Evolutionary conservation across 1,139 yeast genomes (phyloP).

Genomic region (Magnusiomyces suaveolens): DNA sequence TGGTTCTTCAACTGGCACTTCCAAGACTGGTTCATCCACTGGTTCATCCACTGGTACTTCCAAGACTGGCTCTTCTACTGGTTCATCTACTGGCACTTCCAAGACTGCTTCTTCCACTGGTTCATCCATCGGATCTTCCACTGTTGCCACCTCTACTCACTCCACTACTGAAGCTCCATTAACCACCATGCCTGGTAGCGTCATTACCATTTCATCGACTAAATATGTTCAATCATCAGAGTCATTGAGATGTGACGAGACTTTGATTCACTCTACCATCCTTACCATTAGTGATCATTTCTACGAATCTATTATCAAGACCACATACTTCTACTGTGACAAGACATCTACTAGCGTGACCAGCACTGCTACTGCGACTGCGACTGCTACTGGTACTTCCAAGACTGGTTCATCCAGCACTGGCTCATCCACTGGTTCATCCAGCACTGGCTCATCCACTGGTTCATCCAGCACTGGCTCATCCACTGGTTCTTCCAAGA

Average conservation of each 20-base stretch:
- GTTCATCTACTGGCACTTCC: not conserved
- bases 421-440: not conserved
- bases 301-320: not conserved
- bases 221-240: not conserved
- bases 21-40: not conserved
- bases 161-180: not conserved
- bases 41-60: not conserved
- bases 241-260: not conserved
- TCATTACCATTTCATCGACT: not conserved
- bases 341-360: not conserved
- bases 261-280: not conserved
- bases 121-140: not conserved
- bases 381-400: not conserved
- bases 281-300: not conserved
- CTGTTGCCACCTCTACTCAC: not conserved
- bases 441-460: not conserved
- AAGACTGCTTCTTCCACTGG: not conserved
- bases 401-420: not conserved
- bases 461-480: not conserved
- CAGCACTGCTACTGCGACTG: not conserved
- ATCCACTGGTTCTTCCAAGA: not conserved
- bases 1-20: not conserved
- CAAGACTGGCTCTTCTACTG: too few species aligned
- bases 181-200: not conserved
- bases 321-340: not conserved